phyloP scores from a whole-genome alignment of 169 alveolate genomes.

The Plasmodium ovale region DNA sequence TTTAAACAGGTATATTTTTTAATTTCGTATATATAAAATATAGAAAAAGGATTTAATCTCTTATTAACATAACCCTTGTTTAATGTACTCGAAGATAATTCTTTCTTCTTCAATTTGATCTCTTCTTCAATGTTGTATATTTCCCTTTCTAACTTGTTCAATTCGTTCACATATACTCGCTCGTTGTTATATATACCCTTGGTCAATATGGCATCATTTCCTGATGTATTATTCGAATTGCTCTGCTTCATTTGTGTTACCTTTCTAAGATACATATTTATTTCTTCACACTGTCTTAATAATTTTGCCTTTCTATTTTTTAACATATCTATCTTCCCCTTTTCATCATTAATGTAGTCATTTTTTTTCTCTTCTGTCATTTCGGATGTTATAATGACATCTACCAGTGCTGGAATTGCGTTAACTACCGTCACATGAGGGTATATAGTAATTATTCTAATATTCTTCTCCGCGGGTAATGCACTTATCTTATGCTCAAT shows the following conservation, averaged over 20 bases:
- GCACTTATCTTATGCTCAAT: constrained; percentile 83
- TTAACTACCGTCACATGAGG: constrained; percentile 89
- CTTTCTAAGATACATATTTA: constrained; percentile 35
- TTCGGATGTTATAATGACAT: constrained; percentile 57
- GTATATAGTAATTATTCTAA: constrained; percentile 83
- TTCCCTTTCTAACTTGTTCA: constrained; percentile 53
- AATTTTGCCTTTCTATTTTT: constrained; percentile 42
- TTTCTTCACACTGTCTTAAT: constrained; percentile 51
- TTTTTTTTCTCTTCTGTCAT: constrained; percentile 48
- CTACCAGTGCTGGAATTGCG: constrained; percentile 87
- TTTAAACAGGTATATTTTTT: constrained; percentile 60
- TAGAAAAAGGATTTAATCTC: constrained; percentile 75
- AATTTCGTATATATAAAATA: constrained; percentile 70
- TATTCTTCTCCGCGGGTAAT: constrained; percentile 87
- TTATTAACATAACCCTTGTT: constrained; percentile 66
- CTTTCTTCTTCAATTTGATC: constrained; percentile 55
- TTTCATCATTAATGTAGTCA: constrained; percentile 59
- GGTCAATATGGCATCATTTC: neutral
- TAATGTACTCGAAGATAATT: constrained; percentile 21
- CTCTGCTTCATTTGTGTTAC: neutral
- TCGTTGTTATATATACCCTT: constrained; percentile 14
- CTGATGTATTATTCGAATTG: neutral
- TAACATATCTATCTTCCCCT: constrained; percentile 35
- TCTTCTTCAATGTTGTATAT: constrained; percentile 60
- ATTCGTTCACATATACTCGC: constrained; percentile 50